These are phyloP conservation scores for Scheffersomyces ergatensis DNA, from an alignment of 805 yeast species.

Conservation along the genomic window DNA sequence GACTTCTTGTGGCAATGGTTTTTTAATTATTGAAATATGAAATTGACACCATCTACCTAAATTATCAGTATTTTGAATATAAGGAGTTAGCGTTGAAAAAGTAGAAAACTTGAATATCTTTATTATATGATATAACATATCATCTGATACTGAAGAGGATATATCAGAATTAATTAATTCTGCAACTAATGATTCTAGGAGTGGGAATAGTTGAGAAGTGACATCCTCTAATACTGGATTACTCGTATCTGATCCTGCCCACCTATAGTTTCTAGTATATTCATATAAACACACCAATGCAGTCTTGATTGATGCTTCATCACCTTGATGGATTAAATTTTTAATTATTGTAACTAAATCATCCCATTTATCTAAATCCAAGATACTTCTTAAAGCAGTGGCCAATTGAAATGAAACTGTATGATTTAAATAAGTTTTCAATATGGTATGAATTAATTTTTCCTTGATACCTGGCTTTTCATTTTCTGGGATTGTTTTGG, in stretches of 20 bases:
- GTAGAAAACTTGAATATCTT: constrained; percentile 42
- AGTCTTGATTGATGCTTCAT: constrained; percentile 33
- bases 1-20: constrained; percentile 34
- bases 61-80: constrained; percentile 31
- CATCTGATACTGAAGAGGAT: constrained; percentile 20
- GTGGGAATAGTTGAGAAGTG: constrained; percentile 33
- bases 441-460: constrained; percentile 41
- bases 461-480: constrained; percentile 44
- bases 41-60: constrained; percentile 42
- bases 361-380: constrained; percentile 48
- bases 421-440: constrained; percentile 29
- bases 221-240: constrained; percentile 42
- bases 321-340: constrained; percentile 32
- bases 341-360: constrained; percentile 32
- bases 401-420: constrained; percentile 54
- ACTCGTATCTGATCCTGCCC: constrained; percentile 44
- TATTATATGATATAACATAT: constrained; percentile 38
- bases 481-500: constrained; percentile 21
- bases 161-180: constrained; percentile 17
- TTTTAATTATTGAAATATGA: constrained; percentile 36
- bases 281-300: constrained; percentile 40
- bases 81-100: constrained; percentile 34
- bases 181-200: constrained; percentile 28
- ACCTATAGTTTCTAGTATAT: constrained; percentile 40
- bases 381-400: constrained; percentile 53